Percentiles rank a stretch among this genome's conserved stretches.
phyloP scores from a whole-genome alignment of 257 asterid species.

The Nicotiana sylvestris region DNA sequence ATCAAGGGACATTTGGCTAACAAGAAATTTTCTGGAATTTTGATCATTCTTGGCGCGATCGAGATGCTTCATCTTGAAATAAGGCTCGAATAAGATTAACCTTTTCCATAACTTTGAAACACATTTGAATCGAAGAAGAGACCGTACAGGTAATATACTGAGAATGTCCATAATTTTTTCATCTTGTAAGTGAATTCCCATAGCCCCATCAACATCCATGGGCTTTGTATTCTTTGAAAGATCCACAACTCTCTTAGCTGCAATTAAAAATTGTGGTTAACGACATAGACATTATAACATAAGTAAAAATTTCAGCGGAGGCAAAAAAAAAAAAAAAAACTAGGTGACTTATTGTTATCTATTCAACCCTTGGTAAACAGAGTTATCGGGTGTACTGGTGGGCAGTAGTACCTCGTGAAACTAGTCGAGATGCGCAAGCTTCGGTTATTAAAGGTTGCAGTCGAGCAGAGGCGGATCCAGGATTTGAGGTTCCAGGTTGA shows the following conservation, averaged over 20 bases:
- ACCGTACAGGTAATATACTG: slow-evolving; percentile 9
- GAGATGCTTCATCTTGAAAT: slow-evolving; percentile 15
- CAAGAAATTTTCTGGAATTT: not conserved
- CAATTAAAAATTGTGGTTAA: too few species aligned
- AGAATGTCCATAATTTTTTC: slow-evolving; percentile 18
- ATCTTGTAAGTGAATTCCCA: not conserved
- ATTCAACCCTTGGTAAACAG: too few species aligned
- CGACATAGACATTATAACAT: too few species aligned
- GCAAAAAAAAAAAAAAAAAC: too few species aligned
- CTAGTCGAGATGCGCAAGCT: too few species aligned
- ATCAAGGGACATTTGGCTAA: not conserved
- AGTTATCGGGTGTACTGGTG: too few species aligned
- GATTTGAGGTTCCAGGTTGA: too few species aligned
- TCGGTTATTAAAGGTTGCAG: too few species aligned
- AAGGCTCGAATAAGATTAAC: slow-evolving; percentile 13
- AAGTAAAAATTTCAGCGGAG: too few species aligned
- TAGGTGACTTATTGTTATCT: too few species aligned
- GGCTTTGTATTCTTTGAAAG: not conserved
- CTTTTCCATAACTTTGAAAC: slow-evolving; percentile 23
- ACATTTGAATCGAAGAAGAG: slow-evolving; percentile 21
- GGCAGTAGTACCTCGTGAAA: too few species aligned
- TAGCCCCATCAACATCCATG: not conserved
- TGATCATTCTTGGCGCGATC: not conserved
- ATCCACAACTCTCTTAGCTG: not conserved
- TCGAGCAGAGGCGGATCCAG: too few species aligned